Percentiles rank a stretch among this genome's conserved stretches.
Conservation (phyloP, 352 stramenopile species). For the Globisporangium cystogenes region DNA sequence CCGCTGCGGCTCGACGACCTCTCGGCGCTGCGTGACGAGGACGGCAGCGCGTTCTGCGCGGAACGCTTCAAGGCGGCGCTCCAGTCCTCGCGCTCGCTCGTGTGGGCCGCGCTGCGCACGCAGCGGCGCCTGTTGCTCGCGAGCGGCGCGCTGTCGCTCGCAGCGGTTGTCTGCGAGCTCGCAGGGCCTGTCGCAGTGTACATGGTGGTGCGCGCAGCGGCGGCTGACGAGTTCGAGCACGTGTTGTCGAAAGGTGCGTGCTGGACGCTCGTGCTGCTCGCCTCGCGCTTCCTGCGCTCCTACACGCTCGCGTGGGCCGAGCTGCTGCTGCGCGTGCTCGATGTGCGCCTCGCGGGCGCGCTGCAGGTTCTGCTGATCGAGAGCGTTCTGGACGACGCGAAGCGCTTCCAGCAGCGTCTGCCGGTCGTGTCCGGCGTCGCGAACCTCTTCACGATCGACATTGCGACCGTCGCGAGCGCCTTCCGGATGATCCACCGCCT, state of each 20-base stretch:
- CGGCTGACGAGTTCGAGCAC: conserved; percentile 12
- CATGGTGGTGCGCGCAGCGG: conserved; percentile 18
- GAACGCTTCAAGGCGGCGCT: conserved; percentile 17
- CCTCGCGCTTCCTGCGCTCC: conserved; percentile 25
- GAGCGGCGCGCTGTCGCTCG: conserved; percentile 26
- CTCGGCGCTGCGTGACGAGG: conserved; percentile 22
- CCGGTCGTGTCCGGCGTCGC: neutral
- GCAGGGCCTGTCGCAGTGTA: conserved; percentile 24
- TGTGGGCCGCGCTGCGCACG: conserved; percentile 17
- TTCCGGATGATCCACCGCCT: conserved; percentile 27
- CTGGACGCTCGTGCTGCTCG: conserved; percentile 24
- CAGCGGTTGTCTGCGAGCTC: conserved; percentile 23
- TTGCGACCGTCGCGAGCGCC: conserved; percentile 12
- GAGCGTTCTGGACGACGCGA: conserved; percentile 13
- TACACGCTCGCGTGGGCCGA: conserved; percentile 25
- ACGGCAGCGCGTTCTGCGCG: conserved; percentile 16
- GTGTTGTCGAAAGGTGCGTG: conserved; percentile 22
- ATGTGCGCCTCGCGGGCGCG: conserved; percentile 13
- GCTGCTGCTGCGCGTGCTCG: conserved; percentile 22
- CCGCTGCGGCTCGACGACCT: conserved; percentile 25
- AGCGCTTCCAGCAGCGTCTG: neutral
- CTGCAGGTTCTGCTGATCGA: conserved; percentile 29
- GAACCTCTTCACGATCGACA: conserved; percentile 31
- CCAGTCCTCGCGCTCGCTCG: conserved; percentile 13
- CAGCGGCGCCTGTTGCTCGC: conserved; percentile 16